Percentiles rank a stretch among this genome's conserved stretches.
phyloP scores from a whole-genome alignment of 345 rosid species.

The Euclidium syriacum region DNA sequence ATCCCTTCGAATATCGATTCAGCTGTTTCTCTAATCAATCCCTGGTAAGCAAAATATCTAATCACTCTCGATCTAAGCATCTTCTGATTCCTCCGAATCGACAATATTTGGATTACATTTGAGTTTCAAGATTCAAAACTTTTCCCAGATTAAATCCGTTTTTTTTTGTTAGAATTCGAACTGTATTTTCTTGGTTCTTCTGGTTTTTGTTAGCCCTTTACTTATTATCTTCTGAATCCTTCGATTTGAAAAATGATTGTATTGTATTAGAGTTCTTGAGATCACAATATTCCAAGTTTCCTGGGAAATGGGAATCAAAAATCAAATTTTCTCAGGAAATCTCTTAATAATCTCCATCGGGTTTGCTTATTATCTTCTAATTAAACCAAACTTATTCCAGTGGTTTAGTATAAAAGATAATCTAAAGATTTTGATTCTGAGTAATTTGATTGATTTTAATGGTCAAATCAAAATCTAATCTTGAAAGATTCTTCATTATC shows the following conservation, averaged over 20 bases:
- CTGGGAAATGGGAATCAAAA: not conserved
- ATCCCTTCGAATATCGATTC: constrained; percentile 10
- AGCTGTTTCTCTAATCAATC: not conserved
- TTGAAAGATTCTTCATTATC: not conserved
- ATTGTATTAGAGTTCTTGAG: not conserved
- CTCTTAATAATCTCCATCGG: not conserved
- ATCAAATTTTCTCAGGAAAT: not conserved
- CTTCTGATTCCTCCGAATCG: not conserved
- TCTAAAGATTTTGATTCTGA: not conserved
- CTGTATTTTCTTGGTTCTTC: not conserved
- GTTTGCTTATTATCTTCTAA: not conserved
- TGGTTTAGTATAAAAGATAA: too few relatives aligned
- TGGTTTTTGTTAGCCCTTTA: not conserved
- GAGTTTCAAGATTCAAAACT: constrained; percentile 8
- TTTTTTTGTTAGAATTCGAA: not conserved
- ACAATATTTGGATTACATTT: not conserved
- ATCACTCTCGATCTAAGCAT: not conserved
- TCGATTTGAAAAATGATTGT: not conserved
- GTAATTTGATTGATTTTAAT: not conserved
- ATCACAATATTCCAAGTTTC: constrained; percentile 16
- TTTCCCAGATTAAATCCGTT: not conserved
- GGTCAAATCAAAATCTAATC: not conserved
- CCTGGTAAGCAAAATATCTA: constrained; percentile 17
- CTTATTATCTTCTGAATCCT: not conserved
- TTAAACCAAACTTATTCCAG: not conserved